Conservation (phyloP, 345 rosid genomes). For the Aethionema arabicum region DNA sequence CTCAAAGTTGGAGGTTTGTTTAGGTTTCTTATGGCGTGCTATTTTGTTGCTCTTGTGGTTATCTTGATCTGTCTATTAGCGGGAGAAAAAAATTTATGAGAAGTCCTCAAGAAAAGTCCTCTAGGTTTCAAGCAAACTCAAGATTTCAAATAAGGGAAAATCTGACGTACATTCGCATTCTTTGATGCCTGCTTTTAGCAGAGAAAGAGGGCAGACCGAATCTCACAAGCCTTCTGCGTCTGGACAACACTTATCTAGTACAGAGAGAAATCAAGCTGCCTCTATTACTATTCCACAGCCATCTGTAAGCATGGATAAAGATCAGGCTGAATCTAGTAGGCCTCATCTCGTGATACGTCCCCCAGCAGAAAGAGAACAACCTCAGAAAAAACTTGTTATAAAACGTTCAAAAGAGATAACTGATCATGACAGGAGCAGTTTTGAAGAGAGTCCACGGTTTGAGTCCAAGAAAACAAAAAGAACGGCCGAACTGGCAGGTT, state of each 20-base stretch:
- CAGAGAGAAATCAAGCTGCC: slow-evolving; percentile 57
- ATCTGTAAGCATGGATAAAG: slow-evolving; percentile 50
- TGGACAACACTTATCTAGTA: slow-evolving; percentile 52
- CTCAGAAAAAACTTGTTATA: slow-evolving; percentile 74
- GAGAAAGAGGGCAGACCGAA: slow-evolving; percentile 59
- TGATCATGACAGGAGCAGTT: slow-evolving; percentile 71
- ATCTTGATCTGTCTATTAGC: slow-evolving; percentile 13
- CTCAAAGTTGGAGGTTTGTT: slow-evolving; percentile 1
- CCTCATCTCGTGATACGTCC: slow-evolving; percentile 82
- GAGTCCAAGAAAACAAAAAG: slow-evolving; percentile 79
- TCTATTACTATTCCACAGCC: slow-evolving; percentile 61
- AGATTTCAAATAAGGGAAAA: slow-evolving; percentile 67
- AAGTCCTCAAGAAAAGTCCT: no score
- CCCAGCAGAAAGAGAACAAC: slow-evolving; percentile 67
- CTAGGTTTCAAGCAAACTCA: slow-evolving; percentile 74
- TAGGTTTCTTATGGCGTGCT: not conserved
- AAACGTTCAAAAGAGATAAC: slow-evolving; percentile 68
- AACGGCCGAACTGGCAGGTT: slow-evolving; percentile 72
- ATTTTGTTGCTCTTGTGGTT: slow-evolving; percentile 16
- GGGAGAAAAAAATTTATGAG: slow-evolving; percentile 4
- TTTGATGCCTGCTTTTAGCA: slow-evolving; percentile 51
- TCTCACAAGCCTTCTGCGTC: slow-evolving; percentile 61
- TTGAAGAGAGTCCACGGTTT: slow-evolving; percentile 60
- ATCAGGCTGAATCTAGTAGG: slow-evolving; percentile 61
- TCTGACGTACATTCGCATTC: slow-evolving; percentile 55